These are phyloP conservation scores for Hamamelis virginiana DNA, from an alignment of 164 flowering plant species.

Conservation along the genomic window DNA sequence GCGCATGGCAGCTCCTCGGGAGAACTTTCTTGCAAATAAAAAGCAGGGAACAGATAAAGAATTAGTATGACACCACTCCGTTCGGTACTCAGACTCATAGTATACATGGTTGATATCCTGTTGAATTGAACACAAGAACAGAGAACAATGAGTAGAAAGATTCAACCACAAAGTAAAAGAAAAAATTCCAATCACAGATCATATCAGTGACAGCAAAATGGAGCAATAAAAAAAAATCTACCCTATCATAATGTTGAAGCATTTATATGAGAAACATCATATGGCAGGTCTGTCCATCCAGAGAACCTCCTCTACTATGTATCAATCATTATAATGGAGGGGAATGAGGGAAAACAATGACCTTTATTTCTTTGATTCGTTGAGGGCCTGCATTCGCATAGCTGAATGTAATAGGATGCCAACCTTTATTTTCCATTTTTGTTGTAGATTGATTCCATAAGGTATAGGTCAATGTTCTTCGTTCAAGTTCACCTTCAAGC, in stretches of 20 bases:
- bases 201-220: neutral
- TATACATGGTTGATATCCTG: slow-evolving; percentile 80
- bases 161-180: neutral
- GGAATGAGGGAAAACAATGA: slow-evolving; percentile 10
- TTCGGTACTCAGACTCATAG: slow-evolving; percentile 76
- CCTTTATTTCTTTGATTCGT: slow-evolving; percentile 73
- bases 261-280: no score
- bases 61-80: slow-evolving; percentile 78
- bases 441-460: slow-evolving; percentile 70
- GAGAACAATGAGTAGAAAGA: neutral
- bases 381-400: slow-evolving; percentile 55
- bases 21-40: slow-evolving; percentile 87
- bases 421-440: slow-evolving; percentile 48
- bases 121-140: neutral
- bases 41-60: slow-evolving; percentile 66
- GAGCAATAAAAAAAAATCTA: neutral
- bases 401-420: slow-evolving; percentile 88
- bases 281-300: no score
- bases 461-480: slow-evolving; percentile 85
- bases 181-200: neutral
- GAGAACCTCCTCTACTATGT: neutral
- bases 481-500: slow-evolving; percentile 77
- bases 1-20: slow-evolving; percentile 85
- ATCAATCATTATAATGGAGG: neutral
- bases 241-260: no score